These are phyloP conservation scores for Phaeophleospora eucalypticola DNA, from an alignment of 2,329 filamentous ascomycete species.

Conservation along the genomic window DNA sequence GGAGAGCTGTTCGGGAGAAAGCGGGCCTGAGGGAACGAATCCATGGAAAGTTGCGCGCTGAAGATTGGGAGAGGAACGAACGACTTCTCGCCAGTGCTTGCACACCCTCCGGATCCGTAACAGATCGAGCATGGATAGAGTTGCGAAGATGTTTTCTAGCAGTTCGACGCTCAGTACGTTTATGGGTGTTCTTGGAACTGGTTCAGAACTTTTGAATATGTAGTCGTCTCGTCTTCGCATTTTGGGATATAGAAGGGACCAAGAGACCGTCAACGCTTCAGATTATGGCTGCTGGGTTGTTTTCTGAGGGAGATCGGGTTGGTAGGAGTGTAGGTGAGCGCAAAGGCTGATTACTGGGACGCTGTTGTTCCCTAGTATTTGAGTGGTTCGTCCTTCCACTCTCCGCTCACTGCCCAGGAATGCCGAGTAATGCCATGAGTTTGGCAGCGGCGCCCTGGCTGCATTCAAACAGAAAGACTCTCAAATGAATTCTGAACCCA, in stretches of 20 bases:
- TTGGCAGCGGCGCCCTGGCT: not conserved
- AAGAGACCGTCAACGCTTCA: too few relatives aligned
- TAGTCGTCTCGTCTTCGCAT: too few relatives aligned
- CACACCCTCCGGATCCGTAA: constrained; percentile 11
- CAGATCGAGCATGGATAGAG: constrained; percentile 13
- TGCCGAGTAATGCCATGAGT: not conserved
- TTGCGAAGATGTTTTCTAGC: constrained; percentile 12
- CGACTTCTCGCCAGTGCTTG: constrained; percentile 10
- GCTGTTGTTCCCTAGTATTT: not conserved
- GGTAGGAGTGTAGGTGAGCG: too few relatives aligned
- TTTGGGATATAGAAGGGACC: too few relatives aligned
- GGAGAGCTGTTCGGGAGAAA: constrained; percentile 1
- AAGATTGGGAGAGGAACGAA: constrained; percentile 8
- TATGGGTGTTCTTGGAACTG: constrained; percentile 3
- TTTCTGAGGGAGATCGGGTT: too few relatives aligned
- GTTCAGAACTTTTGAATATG: too few relatives aligned
- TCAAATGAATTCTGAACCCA: too few relatives aligned
- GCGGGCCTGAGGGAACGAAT: constrained; percentile 5
- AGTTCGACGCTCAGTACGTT: constrained; percentile 8
- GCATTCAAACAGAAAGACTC: too few relatives aligned
- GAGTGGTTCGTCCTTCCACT: not conserved
- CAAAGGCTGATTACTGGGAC: too few relatives aligned
- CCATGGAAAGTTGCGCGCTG: constrained; percentile 9
- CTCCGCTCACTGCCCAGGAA: not conserved
- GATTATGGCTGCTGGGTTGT: too few relatives aligned